These are phyloP conservation scores for Russula lepida DNA, from an alignment of 768 basidiomycete species.

Conservation along the genomic window DNA sequence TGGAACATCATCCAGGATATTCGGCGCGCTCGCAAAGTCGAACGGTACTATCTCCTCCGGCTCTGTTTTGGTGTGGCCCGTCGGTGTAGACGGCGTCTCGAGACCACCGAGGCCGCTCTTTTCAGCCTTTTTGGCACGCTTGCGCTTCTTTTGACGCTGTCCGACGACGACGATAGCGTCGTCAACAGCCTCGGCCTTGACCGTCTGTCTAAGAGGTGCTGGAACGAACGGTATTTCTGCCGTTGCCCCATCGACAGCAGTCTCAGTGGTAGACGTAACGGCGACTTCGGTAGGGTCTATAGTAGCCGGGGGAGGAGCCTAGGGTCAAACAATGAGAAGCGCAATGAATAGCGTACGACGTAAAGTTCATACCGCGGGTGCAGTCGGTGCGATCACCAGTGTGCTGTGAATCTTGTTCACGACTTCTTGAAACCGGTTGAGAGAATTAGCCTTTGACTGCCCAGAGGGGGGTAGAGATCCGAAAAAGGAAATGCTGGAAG, in stretches of 20 bases:
- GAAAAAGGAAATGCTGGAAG: constrained; percentile 39
- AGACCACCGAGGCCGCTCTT: constrained; percentile 18
- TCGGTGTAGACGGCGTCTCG: constrained; percentile 15
- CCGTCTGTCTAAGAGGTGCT: constrained; percentile 42
- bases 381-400: constrained; percentile 49
- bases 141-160: constrained; percentile 58
- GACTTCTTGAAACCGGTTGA: constrained; percentile 40
- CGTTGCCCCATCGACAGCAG: constrained; percentile 32
- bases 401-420: constrained; percentile 60
- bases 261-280: constrained; percentile 2
- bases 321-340: background rate
- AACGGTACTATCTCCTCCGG: constrained; percentile 37
- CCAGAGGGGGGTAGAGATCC: constrained; percentile 9
- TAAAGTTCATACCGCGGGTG: constrained; percentile 34
- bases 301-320: background rate
- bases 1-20: constrained; percentile 55
- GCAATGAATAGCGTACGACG: background rate
- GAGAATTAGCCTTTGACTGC: background rate
- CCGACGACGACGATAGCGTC: constrained; percentile 71
- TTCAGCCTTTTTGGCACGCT: constrained; percentile 36
- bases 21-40: constrained; percentile 61
- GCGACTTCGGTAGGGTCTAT: constrained; percentile 6
- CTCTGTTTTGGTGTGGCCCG: constrained; percentile 21
- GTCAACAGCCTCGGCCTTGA: constrained; percentile 31
- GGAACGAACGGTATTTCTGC: constrained; percentile 78